Evolutionary conservation across 148 eudicot genomes (phyloP).

Genomic region (Persicaria tinctoria): DNA sequence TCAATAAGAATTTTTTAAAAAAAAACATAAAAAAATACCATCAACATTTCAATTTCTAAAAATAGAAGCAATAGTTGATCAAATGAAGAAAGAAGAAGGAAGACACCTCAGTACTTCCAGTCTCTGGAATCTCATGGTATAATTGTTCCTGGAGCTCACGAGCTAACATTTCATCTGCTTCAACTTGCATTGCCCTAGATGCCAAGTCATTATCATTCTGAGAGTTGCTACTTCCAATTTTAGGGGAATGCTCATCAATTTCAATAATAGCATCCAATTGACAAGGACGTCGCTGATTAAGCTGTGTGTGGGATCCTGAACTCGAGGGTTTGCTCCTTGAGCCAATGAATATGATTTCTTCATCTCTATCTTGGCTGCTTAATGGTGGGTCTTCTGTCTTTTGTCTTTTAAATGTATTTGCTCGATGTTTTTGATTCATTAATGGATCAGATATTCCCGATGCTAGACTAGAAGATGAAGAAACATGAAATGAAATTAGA

Average conservation of each 20-base stretch:
- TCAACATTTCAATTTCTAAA: slow-evolving; percentile 9
- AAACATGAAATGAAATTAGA: not conserved
- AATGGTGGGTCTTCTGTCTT: slow-evolving; percentile 23
- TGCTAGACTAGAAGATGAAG: slow-evolving; percentile 1
- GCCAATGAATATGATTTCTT: slow-evolving; percentile 33
- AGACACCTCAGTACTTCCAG: slow-evolving; percentile 45
- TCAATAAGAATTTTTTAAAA: not conserved
- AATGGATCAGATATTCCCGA: not conserved
- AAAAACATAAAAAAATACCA: slow-evolving; percentile 4
- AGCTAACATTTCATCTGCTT: slow-evolving; percentile 90
- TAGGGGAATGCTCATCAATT: slow-evolving; percentile 40
- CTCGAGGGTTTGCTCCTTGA: slow-evolving; percentile 35
- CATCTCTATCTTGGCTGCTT: slow-evolving; percentile 25
- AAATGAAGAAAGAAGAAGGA: not conserved
- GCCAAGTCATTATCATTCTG: slow-evolving; percentile 31
- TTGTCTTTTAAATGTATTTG: slow-evolving; percentile 25
- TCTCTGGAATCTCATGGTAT: slow-evolving; percentile 55
- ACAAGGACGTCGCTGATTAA: slow-evolving; percentile 16
- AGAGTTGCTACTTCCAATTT: slow-evolving; percentile 23
- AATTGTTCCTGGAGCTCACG: slow-evolving; percentile 87
- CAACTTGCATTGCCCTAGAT: slow-evolving; percentile 54
- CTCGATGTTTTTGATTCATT: slow-evolving; percentile 1
- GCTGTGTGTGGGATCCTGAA: slow-evolving; percentile 29
- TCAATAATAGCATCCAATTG: slow-evolving; percentile 27
- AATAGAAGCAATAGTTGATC: not conserved